Evolutionary conservation across 257 asterid genomes (phyloP), one percentile per base, ranked within the genome.

Genomic region (Solanum corneliomulleri): DNA sequence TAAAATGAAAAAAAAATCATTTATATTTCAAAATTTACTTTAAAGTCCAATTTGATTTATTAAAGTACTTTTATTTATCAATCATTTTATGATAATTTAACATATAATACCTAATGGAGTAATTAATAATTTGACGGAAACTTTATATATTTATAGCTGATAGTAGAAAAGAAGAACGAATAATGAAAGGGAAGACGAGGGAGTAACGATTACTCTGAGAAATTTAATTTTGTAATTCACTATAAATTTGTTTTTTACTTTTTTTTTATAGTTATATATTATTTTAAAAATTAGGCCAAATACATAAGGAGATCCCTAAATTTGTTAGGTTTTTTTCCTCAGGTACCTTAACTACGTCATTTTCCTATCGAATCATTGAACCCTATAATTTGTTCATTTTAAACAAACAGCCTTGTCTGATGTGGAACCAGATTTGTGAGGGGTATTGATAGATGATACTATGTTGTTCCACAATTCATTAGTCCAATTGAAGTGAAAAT

Each of bases 231-330:
- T 68, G 10, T 66, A 25, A 2, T 27, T 31, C 9, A 27, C 16
- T 27, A 68, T 5, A 68, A 68, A 68, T 68, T 68, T 25, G 0
- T 66, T 66, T 66, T 35, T 35, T 35, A 4, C 6, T 27, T 4
- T 35, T 4, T 37, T 62, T 3, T 68, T 12, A 27, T 27, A 12
- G 27, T 66, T 66, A 66, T 8, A 68, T 27, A 27, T 27, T 68
- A 37, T 6, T 33, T 3, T 5, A 33, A 33, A 33, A 33, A 33
- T 33, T 33, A 33, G 5, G 35, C 1, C 35, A 33, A 33, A 33
- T 33, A 3, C 1, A 33, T 33, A 4, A 33, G 5, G 0, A 33
- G 5, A 33, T 33, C 0, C 3, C 1, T 33, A 4, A 33, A 33
- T 1, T 33, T 33, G 5, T 33, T 33, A 1, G 1, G 5, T 33